Evolutionary conservation across 805 yeast species (phyloP).

Genomic region (Ogataea salicorniae): DNA sequence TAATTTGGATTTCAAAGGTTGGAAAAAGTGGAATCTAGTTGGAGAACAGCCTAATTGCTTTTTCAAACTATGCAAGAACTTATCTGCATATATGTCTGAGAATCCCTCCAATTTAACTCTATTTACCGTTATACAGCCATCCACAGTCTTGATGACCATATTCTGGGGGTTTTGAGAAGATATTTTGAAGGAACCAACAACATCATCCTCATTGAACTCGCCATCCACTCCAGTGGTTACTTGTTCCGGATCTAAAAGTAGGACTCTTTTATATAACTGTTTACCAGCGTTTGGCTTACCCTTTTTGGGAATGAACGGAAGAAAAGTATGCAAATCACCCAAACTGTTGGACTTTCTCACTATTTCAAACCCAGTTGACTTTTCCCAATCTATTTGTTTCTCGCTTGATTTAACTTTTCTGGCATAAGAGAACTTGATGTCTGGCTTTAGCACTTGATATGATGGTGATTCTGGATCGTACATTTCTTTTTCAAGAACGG

Average conservation of each 20-base stretch:
- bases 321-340: conserved; percentile 51
- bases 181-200: conserved; percentile 25
- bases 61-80: conserved; percentile 38
- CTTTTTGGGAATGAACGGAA: conserved; percentile 31
- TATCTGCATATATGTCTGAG: conserved; percentile 38
- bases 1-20: background rate
- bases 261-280: conserved; percentile 35
- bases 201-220: conserved; percentile 4
- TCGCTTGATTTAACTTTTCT: conserved; percentile 43
- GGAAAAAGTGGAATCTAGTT: background rate
- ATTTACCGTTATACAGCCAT: conserved; percentile 36
- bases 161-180: background rate
- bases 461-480: conserved; percentile 19
- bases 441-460: conserved; percentile 17
- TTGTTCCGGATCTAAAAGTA: conserved; percentile 36
- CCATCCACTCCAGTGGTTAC: background rate
- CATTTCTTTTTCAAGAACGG: conserved; percentile 35
- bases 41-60: conserved; percentile 41
- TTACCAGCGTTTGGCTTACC: conserved; percentile 2
- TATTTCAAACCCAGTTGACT: conserved; percentile 33
- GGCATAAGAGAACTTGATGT: conserved; percentile 47
- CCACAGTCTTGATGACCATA: conserved; percentile 39
- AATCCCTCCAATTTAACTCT: conserved; percentile 52
- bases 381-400: conserved; percentile 45
- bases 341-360: conserved; percentile 43